Evolutionary conservation across 306 rosid genomes (phyloP), one percentile per base, ranked within the genome.

Genomic region (Dicorynia guianensis): DNA sequence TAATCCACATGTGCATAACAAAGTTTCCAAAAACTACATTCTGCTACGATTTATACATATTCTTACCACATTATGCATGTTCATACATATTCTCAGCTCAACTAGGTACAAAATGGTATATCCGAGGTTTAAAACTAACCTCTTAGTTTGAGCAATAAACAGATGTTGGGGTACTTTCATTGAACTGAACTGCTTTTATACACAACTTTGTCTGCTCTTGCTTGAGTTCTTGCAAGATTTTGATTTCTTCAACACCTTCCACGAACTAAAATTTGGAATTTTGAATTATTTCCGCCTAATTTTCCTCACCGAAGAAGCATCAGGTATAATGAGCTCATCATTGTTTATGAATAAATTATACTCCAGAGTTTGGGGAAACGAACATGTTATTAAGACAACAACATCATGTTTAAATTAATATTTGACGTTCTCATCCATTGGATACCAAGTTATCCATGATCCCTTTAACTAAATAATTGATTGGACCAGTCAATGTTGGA

Each of bases 281-380:
- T 19, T 6, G 43, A n/a, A 49, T 61, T 12, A 35, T 5, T 56
- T 34, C 49, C 36, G 9, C 38, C 38, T 50, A 62, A 33, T 38
- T 63, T 74, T 63, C 52, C 54, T 74, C 44, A 34, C 71, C 44
- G 11, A 40, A 63, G 11, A 40, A 63, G 44, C 35, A 36, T 12
- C 5, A 7, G 11, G 40, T 18, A 60, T 43, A 11, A 14, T 40
- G 11, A 49, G 12, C 56, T 25, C n/a, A 6, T 49, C 12, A 30
- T 49, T 78, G 65, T 43, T 61, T 34, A 52, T 61, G 56, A 77
- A 78, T 43, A 34, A 49, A 74, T 36, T 50, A 62, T 61, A 36
- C 46, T 11, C 43, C 50, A 48, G 49, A 35, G 17, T 17, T 40
- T 20, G 17, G 15, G 49, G 48, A 39, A 73, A 62, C 11, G 72